A percentile compares a stretch with the other conserved stretches of the same genome.
Evolutionary conservation across 192 early-diverging fungal genomes (phyloP).

Genomic region (Gryganskiella cystojenkinii): DNA sequence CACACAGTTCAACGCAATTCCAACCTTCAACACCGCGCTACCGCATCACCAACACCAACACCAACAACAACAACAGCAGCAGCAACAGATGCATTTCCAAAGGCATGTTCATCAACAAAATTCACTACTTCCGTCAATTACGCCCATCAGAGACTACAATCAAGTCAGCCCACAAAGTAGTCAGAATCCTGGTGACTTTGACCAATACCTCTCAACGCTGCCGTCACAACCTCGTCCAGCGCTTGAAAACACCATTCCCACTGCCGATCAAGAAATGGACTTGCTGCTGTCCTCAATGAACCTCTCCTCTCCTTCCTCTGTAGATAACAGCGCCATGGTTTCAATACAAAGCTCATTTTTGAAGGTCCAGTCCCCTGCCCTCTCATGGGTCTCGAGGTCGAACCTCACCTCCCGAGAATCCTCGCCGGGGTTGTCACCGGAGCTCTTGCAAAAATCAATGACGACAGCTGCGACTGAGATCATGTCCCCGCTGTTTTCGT

Average conservation of each 20-base stretch:
- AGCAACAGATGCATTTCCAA: slow-evolving; percentile 1
- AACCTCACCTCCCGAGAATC: too few species aligned
- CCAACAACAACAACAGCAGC: background rate
- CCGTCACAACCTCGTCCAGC: slow-evolving; percentile 6
- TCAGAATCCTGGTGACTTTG: background rate
- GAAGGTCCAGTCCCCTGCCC: background rate
- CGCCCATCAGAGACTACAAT: slow-evolving; percentile 9
- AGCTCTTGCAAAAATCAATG: too few species aligned
- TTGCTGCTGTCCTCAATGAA: slow-evolving; percentile 24
- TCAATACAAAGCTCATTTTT: background rate
- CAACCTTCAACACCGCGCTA: background rate
- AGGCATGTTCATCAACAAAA: background rate
- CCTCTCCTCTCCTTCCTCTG: slow-evolving; percentile 1
- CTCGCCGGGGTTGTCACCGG: too few species aligned
- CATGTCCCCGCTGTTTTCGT: too few species aligned
- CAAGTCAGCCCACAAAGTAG: slow-evolving; percentile 10
- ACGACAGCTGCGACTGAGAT: too few species aligned
- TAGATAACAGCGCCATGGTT: background rate
- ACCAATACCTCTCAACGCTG: slow-evolving; percentile 10
- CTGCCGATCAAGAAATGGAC: slow-evolving; percentile 26
- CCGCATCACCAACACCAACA: background rate
- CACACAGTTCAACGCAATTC: background rate
- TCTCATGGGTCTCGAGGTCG: background rate
- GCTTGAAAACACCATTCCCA: slow-evolving; percentile 27
- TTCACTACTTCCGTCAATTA: slow-evolving; percentile 1